Evolutionary conservation across 148 eudicot species (phyloP).

Genomic region (Rhododendron henanense): DNA sequence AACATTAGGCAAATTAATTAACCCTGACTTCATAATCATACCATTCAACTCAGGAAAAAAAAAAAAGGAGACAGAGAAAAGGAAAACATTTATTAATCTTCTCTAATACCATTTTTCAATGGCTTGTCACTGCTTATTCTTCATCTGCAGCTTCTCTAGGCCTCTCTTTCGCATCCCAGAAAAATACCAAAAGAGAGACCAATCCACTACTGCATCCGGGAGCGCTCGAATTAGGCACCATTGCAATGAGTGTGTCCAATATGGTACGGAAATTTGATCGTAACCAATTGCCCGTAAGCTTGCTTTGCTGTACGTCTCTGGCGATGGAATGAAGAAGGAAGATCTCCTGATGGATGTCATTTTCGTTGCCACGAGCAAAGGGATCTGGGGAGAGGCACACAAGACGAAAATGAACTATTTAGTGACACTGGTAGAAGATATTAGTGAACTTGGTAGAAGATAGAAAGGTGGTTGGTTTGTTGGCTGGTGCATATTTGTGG

Average conservation of each 20-base stretch:
- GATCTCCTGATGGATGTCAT: constrained; percentile 60
- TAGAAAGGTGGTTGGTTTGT: no score
- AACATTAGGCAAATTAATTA: no score
- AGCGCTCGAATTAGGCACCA: constrained; percentile 34
- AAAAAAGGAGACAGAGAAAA: not conserved
- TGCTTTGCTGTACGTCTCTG: constrained; percentile 50
- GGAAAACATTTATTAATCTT: not conserved
- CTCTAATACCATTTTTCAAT: not conserved
- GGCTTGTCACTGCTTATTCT: not conserved
- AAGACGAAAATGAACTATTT: not conserved
- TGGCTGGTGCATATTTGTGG: no score
- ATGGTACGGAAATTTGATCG: constrained; percentile 50
- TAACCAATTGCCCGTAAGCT: constrained; percentile 56
- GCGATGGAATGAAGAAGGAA: constrained; percentile 61
- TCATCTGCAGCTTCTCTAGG: constrained; percentile 35
- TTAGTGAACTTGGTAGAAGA: not conserved
- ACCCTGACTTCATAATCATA: no score
- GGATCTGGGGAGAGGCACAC: constrained; percentile 43
- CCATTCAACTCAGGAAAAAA: not conserved
- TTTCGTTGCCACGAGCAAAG: constrained; percentile 68
- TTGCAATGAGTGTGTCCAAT: constrained; percentile 59
- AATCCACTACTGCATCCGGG: constrained; percentile 41
- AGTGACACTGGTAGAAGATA: not conserved
- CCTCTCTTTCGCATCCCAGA: constrained; percentile 47
- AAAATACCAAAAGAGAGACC: constrained; percentile 41